Evolutionary conservation across 2,329 filamentous ascomycete genomes (phyloP).

Genomic region (Biscogniauxia mediterranea): DNA sequence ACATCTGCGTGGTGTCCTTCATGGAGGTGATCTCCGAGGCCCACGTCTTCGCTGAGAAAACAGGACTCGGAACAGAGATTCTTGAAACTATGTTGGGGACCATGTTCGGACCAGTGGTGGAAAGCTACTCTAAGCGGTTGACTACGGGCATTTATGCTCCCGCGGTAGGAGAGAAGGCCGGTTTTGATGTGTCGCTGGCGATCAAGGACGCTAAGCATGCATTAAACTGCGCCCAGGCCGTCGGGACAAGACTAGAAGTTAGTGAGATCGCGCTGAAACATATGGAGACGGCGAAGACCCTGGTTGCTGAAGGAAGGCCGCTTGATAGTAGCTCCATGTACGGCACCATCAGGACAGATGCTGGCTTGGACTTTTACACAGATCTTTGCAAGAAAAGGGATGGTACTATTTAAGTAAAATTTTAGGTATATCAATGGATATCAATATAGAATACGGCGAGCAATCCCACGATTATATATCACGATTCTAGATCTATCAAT

Average conservation of each 20-base stretch:
- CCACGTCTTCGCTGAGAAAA: slow-evolving; percentile 45
- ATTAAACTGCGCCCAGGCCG: slow-evolving; percentile 20
- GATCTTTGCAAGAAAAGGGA: slow-evolving; percentile 16
- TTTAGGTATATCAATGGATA: slow-evolving; percentile 1
- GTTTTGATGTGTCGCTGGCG: slow-evolving; percentile 23
- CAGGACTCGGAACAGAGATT: slow-evolving; percentile 39
- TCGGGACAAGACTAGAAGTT: slow-evolving; percentile 20
- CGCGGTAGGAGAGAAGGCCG: slow-evolving; percentile 20
- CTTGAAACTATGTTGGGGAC: slow-evolving; percentile 43
- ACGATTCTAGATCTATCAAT: too few species aligned
- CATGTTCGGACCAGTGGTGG: slow-evolving; percentile 41
- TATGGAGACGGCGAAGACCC: slow-evolving; percentile 7
- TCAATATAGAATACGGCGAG: too few species aligned
- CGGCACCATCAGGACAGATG: slow-evolving; percentile 12
- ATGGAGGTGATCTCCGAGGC: slow-evolving; percentile 45
- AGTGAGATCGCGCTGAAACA: slow-evolving; percentile 20
- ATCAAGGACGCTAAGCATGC: slow-evolving; percentile 29
- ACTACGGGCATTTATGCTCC: slow-evolving; percentile 43
- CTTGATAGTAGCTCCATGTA: slow-evolving; percentile 17
- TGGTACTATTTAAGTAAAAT: neutral
- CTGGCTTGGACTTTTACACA: slow-evolving; percentile 16
- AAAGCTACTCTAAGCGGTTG: slow-evolving; percentile 42
- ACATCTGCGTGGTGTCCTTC: slow-evolving; percentile 28
- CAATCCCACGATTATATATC: too few species aligned
- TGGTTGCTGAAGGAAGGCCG: slow-evolving; percentile 5